These are phyloP conservation scores for Laburnicola sp. DNA, from an alignment of 2,329 filamentous ascomycete species.

Conservation along the genomic window DNA sequence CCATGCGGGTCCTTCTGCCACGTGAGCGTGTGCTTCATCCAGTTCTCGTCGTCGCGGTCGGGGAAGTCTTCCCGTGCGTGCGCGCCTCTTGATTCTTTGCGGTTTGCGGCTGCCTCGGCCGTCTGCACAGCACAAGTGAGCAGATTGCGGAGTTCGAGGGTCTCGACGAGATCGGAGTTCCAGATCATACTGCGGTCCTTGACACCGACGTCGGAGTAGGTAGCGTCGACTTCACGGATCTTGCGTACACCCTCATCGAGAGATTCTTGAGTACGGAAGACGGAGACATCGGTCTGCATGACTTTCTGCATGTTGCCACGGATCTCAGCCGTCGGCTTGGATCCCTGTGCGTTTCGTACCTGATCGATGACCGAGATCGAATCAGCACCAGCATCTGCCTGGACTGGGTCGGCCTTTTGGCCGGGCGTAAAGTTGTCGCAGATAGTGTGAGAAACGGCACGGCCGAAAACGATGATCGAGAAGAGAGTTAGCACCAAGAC, in stretches of 20 bases:
- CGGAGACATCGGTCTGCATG: constrained; percentile 53
- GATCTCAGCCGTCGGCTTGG: constrained; percentile 40
- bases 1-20: constrained; percentile 49
- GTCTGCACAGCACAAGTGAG: constrained; percentile 54
- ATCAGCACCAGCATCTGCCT: constrained; percentile 84
- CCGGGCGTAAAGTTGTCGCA: constrained; percentile 90
- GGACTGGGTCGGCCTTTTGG: constrained; percentile 74
- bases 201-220: constrained; percentile 59
- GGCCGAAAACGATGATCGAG: constrained; percentile 55
- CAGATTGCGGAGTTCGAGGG: constrained; percentile 52
- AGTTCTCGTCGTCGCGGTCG: constrained; percentile 48
- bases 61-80: constrained; percentile 55
- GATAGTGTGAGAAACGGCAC: constrained; percentile 64
- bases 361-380: constrained; percentile 85
- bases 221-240: constrained; percentile 79
- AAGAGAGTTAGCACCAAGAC: constrained; percentile 54
- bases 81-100: constrained; percentile 52
- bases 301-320: constrained; percentile 51
- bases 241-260: constrained; percentile 40
- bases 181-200: constrained; percentile 53
- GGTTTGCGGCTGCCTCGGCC: constrained; percentile 48
- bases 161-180: constrained; percentile 55
- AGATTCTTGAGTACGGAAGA: constrained; percentile 50
- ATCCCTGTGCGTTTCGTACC: constrained; percentile 51
- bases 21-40: constrained; percentile 54